A percentile compares a stretch with the other conserved stretches of the same genome.
phyloP scores from a whole-genome alignment of 1,139 yeast genomes.

The Hemisphaericaspora xylanilytica region DNA sequence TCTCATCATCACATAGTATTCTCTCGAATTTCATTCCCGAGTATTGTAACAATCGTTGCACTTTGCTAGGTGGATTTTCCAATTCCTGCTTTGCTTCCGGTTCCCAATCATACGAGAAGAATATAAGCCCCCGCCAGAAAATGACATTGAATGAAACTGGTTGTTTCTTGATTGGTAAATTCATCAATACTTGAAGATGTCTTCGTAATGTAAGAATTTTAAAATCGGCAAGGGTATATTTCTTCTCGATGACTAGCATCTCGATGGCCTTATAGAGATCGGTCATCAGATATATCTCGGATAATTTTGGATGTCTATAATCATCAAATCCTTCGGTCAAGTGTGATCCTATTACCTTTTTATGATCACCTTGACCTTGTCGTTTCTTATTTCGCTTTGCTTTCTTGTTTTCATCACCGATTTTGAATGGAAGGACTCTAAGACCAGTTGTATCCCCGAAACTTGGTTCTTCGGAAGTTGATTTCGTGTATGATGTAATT shows the following conservation, averaged over 20 bases:
- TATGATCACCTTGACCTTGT: conserved; percentile 6
- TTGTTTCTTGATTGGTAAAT: conserved; percentile 19
- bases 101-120: conserved; percentile 23
- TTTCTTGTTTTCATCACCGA: conserved; percentile 3
- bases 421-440: conserved; percentile 1
- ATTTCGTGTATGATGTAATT: conserved; percentile 10
- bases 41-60: conserved; percentile 17
- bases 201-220: conserved; percentile 22
- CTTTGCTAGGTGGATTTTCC: conserved; percentile 3
- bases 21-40: conserved; percentile 25
- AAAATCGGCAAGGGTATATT: conserved; percentile 10
- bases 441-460: conserved; percentile 11
- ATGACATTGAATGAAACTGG: conserved; percentile 19
- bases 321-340: conserved; percentile 19
- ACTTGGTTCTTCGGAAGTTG: background rate
- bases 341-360: conserved; percentile 20
- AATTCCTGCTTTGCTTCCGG: conserved; percentile 7
- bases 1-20: conserved; percentile 17
- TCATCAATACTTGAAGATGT: conserved; percentile 20
- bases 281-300: conserved; percentile 19
- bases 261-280: conserved; percentile 18
- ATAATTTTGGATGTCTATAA: conserved; percentile 13
- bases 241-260: conserved; percentile 12
- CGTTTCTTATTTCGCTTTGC: conserved; percentile 8
- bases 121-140: conserved; percentile 20